Base-by-base conservation (phyloP, 164 flowering plant genomes). In the grape (Vitis vinifera) region DNA sequence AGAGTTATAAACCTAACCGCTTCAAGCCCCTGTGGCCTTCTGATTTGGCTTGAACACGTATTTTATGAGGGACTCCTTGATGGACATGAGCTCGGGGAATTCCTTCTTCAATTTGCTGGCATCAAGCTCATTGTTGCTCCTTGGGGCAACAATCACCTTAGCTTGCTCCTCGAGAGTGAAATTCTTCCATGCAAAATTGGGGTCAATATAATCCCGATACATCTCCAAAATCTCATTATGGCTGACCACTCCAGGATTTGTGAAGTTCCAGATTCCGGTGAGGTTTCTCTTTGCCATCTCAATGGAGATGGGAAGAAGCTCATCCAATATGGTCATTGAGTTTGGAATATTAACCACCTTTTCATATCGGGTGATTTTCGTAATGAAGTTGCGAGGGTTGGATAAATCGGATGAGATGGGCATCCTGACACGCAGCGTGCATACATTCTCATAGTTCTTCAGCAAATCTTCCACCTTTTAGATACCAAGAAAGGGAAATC, bases 41-140 rank as follows among this genome's bases (percentile, higher is more conserved):
- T 79, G 75, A 63, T 87, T 87, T 11, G 89, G 89, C 82, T 84
- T 65, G 78, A 87, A 87, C 16, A 87, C 88, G 50, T 82, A 66
- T 78, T 82, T 76, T 5, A 87, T 63, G 47, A 87, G 87, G 47
- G 89, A 85, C 63, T 87, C 87, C 76, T 84, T 87, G 67, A 87
- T 87, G 57, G 85, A 44, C 74, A 85, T 58, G 51, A 87, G 72
- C 30, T 85, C 84, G 11, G 89, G 91, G 65, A 87, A 87, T 68
- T 87, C 87, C 50, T 51, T 8, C 75, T 73, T 84, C 81, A 87
- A 71, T 61, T 87, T 87, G 47, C 75, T 53, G 23, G 86, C 78
- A 62, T 87, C 89, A 57, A 87, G 89, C 78, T 87, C 91, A 61
- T 87, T 87, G 71, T 87, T 87, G 75, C 91, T 87, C 74, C 91